A percentile compares a stretch with the other conserved stretches of the same genome.
Evolutionary conservation across 352 stramenopile species (phyloP).

Genomic region (Bremia lactucae): DNA sequence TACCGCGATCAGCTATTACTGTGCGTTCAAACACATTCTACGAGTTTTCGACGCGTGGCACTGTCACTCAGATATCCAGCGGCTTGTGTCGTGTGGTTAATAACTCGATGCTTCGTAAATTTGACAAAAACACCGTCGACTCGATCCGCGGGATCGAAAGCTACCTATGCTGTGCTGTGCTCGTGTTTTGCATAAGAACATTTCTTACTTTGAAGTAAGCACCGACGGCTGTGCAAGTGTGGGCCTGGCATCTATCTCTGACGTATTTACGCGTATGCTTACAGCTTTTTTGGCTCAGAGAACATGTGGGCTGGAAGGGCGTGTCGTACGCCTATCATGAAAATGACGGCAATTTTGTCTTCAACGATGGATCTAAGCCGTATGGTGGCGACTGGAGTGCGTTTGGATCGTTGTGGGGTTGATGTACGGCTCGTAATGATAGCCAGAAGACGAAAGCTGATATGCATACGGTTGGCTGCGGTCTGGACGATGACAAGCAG

Average conservation of each 20-base stretch:
- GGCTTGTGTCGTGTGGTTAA: conserved; percentile 50
- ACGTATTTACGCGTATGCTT: conserved; percentile 38
- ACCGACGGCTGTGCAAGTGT: conserved; percentile 70
- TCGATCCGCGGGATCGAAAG: conserved; percentile 47
- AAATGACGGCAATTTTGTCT: conserved; percentile 81
- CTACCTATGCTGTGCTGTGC: conserved; percentile 51
- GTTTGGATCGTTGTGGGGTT: conserved; percentile 63
- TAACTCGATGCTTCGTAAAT: conserved; percentile 78
- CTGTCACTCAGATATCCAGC: conserved; percentile 25
- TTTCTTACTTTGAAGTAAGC: conserved; percentile 74
- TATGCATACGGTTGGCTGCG: conserved; percentile 59
- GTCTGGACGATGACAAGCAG: conserved; percentile 39
- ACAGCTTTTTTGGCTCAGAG: conserved; percentile 77
- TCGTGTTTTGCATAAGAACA: conserved; percentile 30
- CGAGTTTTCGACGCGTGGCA: conserved; percentile 51
- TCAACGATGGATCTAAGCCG: conserved; percentile 52
- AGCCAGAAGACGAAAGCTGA: conserved; percentile 17
- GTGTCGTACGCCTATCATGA: conserved; percentile 79
- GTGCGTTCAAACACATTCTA: conserved; percentile 21
- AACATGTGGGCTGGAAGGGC: conserved; percentile 75
- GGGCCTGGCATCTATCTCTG: conserved; percentile 56
- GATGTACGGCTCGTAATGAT: conserved; percentile 7
- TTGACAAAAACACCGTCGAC: conserved; percentile 56
- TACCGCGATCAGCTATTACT: conserved; percentile 42
- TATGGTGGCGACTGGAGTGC: conserved; percentile 66